Base-by-base conservation (phyloP, 768 basidiomycete species). In the Rhodotorula diobovata region DNA sequence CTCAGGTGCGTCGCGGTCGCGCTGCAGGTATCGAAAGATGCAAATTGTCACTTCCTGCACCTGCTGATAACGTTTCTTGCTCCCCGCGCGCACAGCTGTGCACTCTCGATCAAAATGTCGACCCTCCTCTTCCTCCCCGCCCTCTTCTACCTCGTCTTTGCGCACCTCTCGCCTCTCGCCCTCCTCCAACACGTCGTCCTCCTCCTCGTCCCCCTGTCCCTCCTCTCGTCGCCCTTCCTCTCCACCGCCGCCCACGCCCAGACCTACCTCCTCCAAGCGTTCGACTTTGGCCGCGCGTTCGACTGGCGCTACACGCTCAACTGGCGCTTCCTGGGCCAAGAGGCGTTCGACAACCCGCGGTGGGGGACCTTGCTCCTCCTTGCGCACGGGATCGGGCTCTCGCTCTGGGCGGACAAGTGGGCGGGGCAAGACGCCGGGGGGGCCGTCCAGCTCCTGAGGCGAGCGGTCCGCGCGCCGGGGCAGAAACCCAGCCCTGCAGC, bases 261-360 rank as follows among this genome's bases (percentile, higher is more conserved):
- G 78, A 84, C 86, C 32, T 99, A 99, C 80, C 76, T 91, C 51
- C 82, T 81, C 34, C 84, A 85, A 30, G 89, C 96, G 4, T 99
- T 95, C 79, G 88, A 98, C 78, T 83, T 99, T 66, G 87, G 87
- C 8, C 88, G 96, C 23, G 84, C 88, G 15, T 99, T 99, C 81
- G 81, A 96, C 41, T 96, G 90, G 80, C 88, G 90, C 79, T 99
- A 95, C 95, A 97, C 95, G 0, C 93, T 97, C 66, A 99, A 98
- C 79, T 99, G 96, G 96, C 86, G 93, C 56, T 89, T 95, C 77
- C 72, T 99, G 5, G 82, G 84, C 37, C 41, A 45, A 20, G 90
- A 93, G 79, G 82, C 85, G n/a, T 83, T 82, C 11, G 98, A 97
- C 81, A 81, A 91, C 58, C 88, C 87, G 70, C 79, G 81, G 6